These are phyloP conservation scores for Colletotrichum sp. DNA, from an alignment of 2,329 filamentous ascomycete species.

Conservation along the genomic window DNA sequence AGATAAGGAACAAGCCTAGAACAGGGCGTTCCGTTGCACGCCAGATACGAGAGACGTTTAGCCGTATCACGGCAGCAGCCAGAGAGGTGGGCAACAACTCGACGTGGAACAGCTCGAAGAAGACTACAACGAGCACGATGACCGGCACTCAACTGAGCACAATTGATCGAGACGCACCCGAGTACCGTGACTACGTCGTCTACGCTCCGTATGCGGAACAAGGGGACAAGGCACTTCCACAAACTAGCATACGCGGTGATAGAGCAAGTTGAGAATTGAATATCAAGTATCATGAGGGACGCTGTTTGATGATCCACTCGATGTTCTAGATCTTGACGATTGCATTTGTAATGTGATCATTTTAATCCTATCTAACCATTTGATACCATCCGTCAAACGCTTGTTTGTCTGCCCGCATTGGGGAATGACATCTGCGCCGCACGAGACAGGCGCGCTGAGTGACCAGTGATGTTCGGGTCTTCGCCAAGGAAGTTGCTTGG, in stretches of 20 bases:
- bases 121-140: neutral
- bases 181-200: neutral
- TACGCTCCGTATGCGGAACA: neutral
- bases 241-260: neutral
- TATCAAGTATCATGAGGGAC: accelerated
- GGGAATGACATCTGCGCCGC: constrained; percentile 14
- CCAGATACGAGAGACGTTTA: neutral
- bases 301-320: neutral
- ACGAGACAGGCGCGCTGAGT: neutral
- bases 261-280: accelerated
- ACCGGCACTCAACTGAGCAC: neutral
- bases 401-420: constrained; percentile 3
- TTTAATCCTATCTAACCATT: accelerated
- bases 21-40: neutral
- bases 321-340: neutral
- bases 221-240: neutral
- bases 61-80: neutral
- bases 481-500: constrained; percentile 48
- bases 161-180: neutral
- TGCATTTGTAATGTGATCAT: neutral
- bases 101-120: neutral
- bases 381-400: accelerated
- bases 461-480: constrained; percentile 25
- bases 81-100: neutral
- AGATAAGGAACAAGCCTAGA: neutral